A percentile compares a stretch with the other conserved stretches of the same genome.
Evolutionary conservation across 805 yeast genomes (phyloP).

Genomic region (Komagataella kurtzmanii): DNA sequence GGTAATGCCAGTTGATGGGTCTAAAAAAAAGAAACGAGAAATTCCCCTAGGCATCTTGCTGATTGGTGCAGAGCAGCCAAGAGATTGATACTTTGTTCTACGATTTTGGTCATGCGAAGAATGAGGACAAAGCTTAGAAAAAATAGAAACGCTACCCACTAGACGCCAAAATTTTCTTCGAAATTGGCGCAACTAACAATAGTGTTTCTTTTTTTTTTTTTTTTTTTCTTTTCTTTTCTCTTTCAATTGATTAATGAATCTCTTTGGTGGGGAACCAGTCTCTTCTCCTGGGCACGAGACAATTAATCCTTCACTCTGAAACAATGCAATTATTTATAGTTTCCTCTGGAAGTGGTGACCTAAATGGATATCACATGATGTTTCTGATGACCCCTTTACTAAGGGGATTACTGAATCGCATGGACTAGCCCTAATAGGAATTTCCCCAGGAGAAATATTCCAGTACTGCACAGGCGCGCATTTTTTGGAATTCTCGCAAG

Average conservation of each 20-base stretch:
- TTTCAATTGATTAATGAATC: no score
- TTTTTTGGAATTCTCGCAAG: neutral
- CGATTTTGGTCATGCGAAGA: neutral
- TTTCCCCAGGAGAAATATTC: no score
- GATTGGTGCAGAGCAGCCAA: neutral
- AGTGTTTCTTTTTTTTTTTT: neutral
- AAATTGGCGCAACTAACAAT: neutral
- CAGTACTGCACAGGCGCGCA: neutral
- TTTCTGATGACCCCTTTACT: neutral
- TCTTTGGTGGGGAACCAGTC: neutral
- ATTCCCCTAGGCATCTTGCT: neutral
- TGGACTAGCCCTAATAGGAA: neutral
- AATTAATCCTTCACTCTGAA: no score
- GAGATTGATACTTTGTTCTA: neutral
- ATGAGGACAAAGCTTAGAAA: neutral
- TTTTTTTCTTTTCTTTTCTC: no score
- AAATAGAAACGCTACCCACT: neutral
- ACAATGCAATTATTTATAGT: no score
- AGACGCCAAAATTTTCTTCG: neutral
- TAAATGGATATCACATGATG: neutral
- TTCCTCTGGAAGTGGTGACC: no score
- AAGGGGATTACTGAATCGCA: neutral
- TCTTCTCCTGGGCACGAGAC: neutral
- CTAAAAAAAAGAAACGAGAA: neutral
- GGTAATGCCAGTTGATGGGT: neutral